phyloP scores from a whole-genome alignment of 2,329 filamentous ascomycete genomes.

The Chaetomium sp. region DNA sequence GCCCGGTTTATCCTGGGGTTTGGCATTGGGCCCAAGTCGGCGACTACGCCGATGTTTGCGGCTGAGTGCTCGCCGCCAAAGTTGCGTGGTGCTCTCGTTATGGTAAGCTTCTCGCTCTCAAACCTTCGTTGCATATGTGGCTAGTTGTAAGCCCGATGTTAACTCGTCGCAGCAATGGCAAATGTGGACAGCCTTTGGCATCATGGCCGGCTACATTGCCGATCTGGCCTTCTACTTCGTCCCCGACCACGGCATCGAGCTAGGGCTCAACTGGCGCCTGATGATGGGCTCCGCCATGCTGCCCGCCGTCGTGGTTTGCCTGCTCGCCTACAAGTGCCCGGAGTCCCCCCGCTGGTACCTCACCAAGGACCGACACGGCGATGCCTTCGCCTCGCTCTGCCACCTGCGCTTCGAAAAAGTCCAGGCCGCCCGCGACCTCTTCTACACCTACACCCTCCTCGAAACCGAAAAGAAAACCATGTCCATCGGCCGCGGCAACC shows the following conservation, averaged over 20 bases:
- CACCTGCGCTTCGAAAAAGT: constrained; percentile 44
- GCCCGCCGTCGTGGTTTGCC: constrained; percentile 51
- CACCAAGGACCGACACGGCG: constrained; percentile 38
- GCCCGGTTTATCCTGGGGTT: constrained; percentile 64
- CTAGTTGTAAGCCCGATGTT: too few relatives aligned
- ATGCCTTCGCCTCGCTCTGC: constrained; percentile 43
- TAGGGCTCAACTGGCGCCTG: constrained; percentile 58
- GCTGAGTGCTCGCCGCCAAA: constrained; percentile 59
- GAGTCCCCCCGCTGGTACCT: constrained; percentile 48
- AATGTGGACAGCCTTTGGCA: constrained; percentile 42
- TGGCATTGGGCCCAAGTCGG: constrained; percentile 63
- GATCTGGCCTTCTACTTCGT: constrained; percentile 57
- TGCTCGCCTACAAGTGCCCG: constrained; percentile 40
- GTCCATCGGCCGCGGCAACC: constrained; percentile 39
- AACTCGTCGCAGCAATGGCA: constrained; percentile 29
- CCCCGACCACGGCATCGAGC: constrained; percentile 43
- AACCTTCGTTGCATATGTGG: too few relatives aligned
- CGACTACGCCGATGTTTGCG: constrained; percentile 62
- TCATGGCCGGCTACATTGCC: constrained; percentile 52
- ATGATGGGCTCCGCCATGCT: constrained; percentile 64
- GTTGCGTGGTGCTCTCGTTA: constrained; percentile 63
- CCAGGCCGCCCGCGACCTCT: constrained; percentile 50
- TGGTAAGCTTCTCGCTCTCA: constrained; percentile 34
- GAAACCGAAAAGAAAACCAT: constrained; percentile 49
- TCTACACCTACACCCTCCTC: constrained; percentile 51